Base-by-base conservation (phyloP, 1,139 yeast genomes). In the Diutina siamensis region DNA sequence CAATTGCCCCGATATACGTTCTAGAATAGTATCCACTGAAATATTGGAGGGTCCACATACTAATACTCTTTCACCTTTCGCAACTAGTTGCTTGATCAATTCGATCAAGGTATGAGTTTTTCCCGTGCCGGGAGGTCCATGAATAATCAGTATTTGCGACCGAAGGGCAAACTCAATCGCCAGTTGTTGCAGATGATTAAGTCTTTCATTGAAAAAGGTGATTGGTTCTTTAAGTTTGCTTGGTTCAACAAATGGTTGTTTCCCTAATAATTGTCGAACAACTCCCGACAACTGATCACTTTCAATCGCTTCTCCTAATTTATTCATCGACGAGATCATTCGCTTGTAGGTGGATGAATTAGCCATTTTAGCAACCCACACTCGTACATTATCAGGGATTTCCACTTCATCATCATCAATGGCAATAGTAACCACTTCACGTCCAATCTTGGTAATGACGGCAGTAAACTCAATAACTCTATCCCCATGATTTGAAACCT, bases 1-100 rank as follows among this genome's bases (percentile, higher is more conserved):
- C n/a, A 38, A n/a, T 46, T 54, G 55, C 35, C 49, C 55, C n/a
- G 80, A 72, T 22, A 89, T 62, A 49, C 97, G 67, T 58, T 89
- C 97, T 45, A 88, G 63, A 28, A 92, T 84, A 0, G 95, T 92
- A 60, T 92, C 97, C 0, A 88, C 96, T 0, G 97, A 80, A n/a
- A 88, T 82, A 58, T 92, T 92, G 0, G 97, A 89, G 0, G 97
- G 95, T 0, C 97, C 97, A 64, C 97, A 89, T 0, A 92, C 94
- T 38, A 92, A 66, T 0, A 92, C 81, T 46, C 92, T 68, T 52
- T 83, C 80, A 8, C 80, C 78, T 33, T 60, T 58, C 13, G 65
- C 64, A 0, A 82, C 73, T 47, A 87, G 64, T 57, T 89, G 97
- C 45, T 83, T 76, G 36, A 88, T 81, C 10, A 86, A 64, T 55